Conservation (phyloP, 2,329 filamentous ascomycete species). For the Helotiales sp. region DNA sequence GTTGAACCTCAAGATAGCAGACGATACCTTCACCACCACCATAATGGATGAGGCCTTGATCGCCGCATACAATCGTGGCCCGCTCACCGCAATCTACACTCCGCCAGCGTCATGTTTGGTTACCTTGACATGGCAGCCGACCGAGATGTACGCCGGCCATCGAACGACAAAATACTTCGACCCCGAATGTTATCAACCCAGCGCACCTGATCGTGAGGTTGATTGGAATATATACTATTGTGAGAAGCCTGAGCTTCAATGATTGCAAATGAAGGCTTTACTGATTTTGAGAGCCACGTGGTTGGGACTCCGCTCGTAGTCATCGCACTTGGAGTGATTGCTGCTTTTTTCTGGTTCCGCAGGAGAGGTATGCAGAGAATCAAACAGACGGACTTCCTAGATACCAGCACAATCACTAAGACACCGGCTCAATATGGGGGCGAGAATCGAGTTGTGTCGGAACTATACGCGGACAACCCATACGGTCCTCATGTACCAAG, state of each 20-base stretch:
- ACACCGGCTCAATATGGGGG: background rate
- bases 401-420: background rate
- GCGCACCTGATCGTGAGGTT: background rate
- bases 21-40: background rate
- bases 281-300: background rate
- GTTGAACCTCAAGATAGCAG: background rate
- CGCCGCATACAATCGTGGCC: constrained; percentile 15
- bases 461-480: background rate
- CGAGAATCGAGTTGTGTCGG: background rate
- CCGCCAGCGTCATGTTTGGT: constrained; percentile 21
- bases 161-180: background rate
- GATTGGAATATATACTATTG: constrained; percentile 22
- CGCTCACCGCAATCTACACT: constrained; percentile 9
- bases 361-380: background rate
- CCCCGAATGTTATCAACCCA: constrained; percentile 14
- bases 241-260: too few relatives aligned
- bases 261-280: too few relatives aligned
- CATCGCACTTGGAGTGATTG: constrained; percentile 10
- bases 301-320: constrained; percentile 18
- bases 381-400: background rate
- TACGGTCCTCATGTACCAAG: background rate
- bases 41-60: constrained; percentile 8
- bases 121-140: constrained; percentile 11
- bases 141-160: constrained; percentile 19
- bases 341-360: constrained; percentile 14